Base-by-base conservation (phyloP, 2,329 filamentous ascomycete genomes). In the Trichophyton verrucosum region DNA sequence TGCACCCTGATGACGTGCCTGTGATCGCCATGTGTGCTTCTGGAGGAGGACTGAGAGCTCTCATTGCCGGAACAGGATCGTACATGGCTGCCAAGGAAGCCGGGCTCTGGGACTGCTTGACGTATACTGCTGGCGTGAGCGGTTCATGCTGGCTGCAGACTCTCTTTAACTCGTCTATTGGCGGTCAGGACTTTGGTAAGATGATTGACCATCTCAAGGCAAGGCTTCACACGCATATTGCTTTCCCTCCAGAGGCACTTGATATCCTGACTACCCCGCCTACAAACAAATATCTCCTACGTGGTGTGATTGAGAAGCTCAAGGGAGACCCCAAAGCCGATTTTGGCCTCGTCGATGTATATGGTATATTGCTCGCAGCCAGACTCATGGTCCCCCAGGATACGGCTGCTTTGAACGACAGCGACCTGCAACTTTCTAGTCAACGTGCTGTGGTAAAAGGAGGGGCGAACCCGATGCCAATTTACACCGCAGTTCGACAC, bases 111-210 rank as follows among this genome's bases (percentile, higher is more conserved):
- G 91, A 96, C 73, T 97, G 94, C 71, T 82, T 89, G 9, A 97
- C 91, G 1, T 99, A 99, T 69, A 95, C 91, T 0, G 90, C 92
- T 3, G 94, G 94, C 0, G 94, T 99, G 57, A 96, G 91, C 70
- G 94, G 94, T 0, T 95, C 89, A 65, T 97, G 94, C 73, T 99
- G 94, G 94, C 80, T 97, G 4, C 92, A 97, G 72, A 81, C 88
- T 0, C 79, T 99, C 3, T 96, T 89, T 70, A 86, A 94, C 69
- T 92, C 89, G 0, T 89, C 89, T 0, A 81, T 97, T 61, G 81
- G 86, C 0, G 79, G 81, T 15, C 83, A 85, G 60, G 84, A 82
- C 64, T 82, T 95, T 66, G 77, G 80, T 22, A 82, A 79, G 42
- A 79, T 96, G 20, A 82, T 96, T 44, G 83, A 91, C 8, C 94